Evolutionary conservation across 768 basidiomycete species (phyloP).

Genomic region (Mycena rebaudengoi): DNA sequence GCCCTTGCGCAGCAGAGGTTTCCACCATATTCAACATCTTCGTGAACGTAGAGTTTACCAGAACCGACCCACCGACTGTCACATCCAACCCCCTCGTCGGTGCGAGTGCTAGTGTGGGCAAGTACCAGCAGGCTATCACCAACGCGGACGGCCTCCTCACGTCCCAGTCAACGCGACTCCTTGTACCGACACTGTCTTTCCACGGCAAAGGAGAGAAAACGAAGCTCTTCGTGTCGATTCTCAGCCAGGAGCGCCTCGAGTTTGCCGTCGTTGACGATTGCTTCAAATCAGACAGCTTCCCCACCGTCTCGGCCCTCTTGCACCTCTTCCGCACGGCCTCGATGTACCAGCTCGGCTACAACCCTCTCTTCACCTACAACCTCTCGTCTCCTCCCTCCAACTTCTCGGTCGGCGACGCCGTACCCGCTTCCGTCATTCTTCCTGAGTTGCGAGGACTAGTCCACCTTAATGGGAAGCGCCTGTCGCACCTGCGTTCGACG

Average conservation of each 20-base stretch:
- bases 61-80: neutral
- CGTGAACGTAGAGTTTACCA: neutral
- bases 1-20: neutral
- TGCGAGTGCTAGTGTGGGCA: neutral
- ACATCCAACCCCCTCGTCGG: too few species aligned
- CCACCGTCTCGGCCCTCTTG: neutral
- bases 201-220: neutral
- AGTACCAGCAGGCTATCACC: neutral
- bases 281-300: neutral
- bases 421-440: neutral
- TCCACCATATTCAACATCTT: neutral
- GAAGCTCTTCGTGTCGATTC: neutral
- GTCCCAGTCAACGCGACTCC: neutral
- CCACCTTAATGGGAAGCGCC: neutral
- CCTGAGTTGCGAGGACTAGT: neutral
- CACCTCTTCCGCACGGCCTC: neutral
- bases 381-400: neutral
- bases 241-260: too few species aligned
- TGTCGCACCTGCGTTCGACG: neutral
- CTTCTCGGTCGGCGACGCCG: neutral
- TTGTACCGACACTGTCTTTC: neutral
- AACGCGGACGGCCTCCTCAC: neutral
- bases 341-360: neutral
- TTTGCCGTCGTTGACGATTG: neutral
- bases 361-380: neutral